phyloP scores from a whole-genome alignment of 352 stramenopile genomes.

The Pythium aphanidermatum region DNA sequence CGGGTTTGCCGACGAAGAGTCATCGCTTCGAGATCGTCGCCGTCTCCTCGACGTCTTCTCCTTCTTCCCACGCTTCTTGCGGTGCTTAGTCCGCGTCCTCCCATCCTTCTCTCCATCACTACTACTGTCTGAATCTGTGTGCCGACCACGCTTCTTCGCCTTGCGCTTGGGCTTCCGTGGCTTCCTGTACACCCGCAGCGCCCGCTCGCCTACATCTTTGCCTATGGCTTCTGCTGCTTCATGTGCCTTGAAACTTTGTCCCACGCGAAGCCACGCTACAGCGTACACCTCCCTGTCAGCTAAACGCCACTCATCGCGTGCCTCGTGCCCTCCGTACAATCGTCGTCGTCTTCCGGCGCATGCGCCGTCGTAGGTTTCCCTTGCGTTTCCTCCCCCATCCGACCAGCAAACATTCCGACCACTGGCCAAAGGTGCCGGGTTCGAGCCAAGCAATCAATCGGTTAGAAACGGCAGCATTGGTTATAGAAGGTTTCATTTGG shows the following conservation, averaged over 20 bases:
- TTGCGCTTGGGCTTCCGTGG: conserved; percentile 4
- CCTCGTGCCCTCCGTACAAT: conserved; percentile 1
- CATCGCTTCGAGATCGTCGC: conserved; percentile 7
- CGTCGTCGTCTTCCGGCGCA: conserved; percentile 7
- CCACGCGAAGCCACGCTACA: conserved; percentile 44
- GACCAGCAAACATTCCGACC: conserved; percentile 20
- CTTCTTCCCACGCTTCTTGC: background rate
- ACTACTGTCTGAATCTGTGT: conserved; percentile 20
- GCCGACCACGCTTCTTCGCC: conserved; percentile 13
- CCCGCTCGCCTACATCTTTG: background rate
- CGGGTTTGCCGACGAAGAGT: conserved; percentile 2
- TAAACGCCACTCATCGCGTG: background rate
- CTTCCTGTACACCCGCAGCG: conserved; percentile 29
- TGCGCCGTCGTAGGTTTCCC: conserved; percentile 1
- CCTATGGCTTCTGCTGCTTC: background rate
- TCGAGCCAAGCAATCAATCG: too few species aligned
- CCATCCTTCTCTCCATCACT: conserved; percentile 1
- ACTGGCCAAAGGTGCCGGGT: conserved; percentile 1
- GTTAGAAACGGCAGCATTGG: too few species aligned
- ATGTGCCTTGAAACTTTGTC: conserved; percentile 22
- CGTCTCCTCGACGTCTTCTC: background rate
- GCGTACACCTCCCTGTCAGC: too few species aligned
- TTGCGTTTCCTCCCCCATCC: conserved; percentile 1
- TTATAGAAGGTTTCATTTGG: too few species aligned
- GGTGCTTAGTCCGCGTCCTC: too few species aligned